These are phyloP conservation scores for Aspergillus conjunctus DNA, from an alignment of 495 filamentous ascomycete genomes.

Conservation along the genomic window DNA sequence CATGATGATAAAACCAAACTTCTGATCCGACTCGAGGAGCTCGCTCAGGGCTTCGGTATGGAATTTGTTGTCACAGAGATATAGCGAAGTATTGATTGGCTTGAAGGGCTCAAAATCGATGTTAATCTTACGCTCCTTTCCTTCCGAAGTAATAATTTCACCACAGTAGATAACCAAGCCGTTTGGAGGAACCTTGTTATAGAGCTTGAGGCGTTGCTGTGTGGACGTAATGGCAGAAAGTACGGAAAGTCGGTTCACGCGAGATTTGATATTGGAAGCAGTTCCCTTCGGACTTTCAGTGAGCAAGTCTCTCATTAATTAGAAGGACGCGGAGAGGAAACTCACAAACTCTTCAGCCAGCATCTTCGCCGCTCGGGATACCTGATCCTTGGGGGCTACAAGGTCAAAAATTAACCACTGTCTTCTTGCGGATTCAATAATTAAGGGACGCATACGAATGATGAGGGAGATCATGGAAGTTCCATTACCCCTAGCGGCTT, in stretches of 20 bases:
- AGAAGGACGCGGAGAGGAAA: conserved; percentile 17
- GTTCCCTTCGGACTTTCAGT: conserved; percentile 64
- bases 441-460: conserved; percentile 70
- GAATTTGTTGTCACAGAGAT: conserved; percentile 99
- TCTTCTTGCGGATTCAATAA: conserved; percentile 20
- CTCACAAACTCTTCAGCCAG: conserved; percentile 99
- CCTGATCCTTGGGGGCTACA: conserved; percentile 92
- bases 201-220: conserved; percentile 96
- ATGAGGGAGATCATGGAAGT: conserved; percentile 99
- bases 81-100: conserved; percentile 98
- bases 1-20: conserved; percentile 99
- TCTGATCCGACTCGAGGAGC: conserved; percentile 95
- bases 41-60: conserved; percentile 97
- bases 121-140: conserved; percentile 98
- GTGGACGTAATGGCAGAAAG: conserved; percentile 98
- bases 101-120: conserved; percentile 99
- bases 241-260: conserved; percentile 96
- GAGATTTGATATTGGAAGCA: conserved; percentile 98
- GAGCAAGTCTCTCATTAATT: conserved; percentile 27
- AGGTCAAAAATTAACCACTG: conserved; percentile 20
- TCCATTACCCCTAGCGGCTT: conserved; percentile 90
- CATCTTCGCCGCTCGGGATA: conserved; percentile 97
- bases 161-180: conserved; percentile 98
- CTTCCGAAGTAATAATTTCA: conserved; percentile 98
- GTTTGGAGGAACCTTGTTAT: conserved; percentile 97